Evolutionary conservation across 2,329 filamentous ascomycete genomes (phyloP).

Genomic region (Raffaelea ambrosiae): DNA sequence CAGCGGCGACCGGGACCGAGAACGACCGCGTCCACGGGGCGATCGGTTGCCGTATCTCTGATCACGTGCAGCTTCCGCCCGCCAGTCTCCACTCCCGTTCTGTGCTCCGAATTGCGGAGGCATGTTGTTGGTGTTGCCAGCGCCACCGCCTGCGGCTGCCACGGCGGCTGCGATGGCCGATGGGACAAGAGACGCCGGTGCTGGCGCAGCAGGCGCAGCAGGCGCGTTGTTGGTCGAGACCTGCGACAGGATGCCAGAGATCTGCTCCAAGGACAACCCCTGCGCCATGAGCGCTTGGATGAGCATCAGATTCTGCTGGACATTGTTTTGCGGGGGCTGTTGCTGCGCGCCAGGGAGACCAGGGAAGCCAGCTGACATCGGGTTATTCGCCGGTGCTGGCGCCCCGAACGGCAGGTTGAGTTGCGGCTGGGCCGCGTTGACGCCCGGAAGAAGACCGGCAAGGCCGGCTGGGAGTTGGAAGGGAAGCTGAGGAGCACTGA

Average conservation of each 20-base stretch:
- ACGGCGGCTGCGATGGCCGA: slow-evolving; percentile 18
- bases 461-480: slow-evolving; percentile 20
- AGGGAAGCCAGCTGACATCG: slow-evolving; percentile 16
- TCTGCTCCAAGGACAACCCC: slow-evolving; percentile 70
- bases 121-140: slow-evolving; percentile 10
- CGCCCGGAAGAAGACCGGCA: slow-evolving; percentile 4
- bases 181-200: slow-evolving; percentile 7
- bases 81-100: background rate
- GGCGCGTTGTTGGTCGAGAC: slow-evolving; percentile 33
- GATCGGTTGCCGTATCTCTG: slow-evolving; percentile 49
- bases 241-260: slow-evolving; percentile 49
- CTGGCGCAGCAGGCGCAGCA: slow-evolving; percentile 12
- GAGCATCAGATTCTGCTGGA: slow-evolving; percentile 64
- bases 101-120: slow-evolving; percentile 22
- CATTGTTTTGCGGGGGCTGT: slow-evolving; percentile 24
- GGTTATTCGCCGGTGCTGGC: slow-evolving; percentile 21
- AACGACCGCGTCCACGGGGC: slow-evolving; percentile 51
- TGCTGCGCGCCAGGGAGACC: background rate
- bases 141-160: slow-evolving; percentile 12
- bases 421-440: background rate
- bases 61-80: background rate
- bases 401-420: background rate
- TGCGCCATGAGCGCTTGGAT: slow-evolving; percentile 68
- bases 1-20: slow-evolving; percentile 70
- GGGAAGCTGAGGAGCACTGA: slow-evolving; percentile 42